A percentile compares a stretch with the other conserved stretches of the same genome.
Evolutionary conservation across 1,284 basidiomycete species (phyloP).

Genomic region (Thecaphora frezii): DNA sequence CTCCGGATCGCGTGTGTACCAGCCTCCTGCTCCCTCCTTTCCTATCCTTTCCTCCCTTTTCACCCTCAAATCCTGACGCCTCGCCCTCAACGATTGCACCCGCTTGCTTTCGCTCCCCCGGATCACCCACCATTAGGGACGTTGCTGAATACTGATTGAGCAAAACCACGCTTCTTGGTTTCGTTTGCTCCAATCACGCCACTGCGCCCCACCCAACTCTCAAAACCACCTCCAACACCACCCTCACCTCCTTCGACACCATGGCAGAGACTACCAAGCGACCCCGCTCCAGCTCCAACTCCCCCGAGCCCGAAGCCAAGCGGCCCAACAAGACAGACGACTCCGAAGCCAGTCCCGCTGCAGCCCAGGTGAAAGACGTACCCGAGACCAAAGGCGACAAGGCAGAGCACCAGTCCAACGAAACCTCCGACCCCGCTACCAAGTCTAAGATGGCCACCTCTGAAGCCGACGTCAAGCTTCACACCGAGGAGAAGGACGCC

Average conservation of each 20-base stretch:
- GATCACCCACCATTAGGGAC: constrained; percentile 11
- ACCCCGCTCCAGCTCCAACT: constrained; percentile 36
- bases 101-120: constrained; percentile 4
- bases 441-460: constrained; percentile 23
- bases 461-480: constrained; percentile 19
- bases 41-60: constrained; percentile 2
- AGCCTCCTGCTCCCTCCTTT: too few relatives aligned
- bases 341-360: background rate
- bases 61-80: constrained; percentile 1
- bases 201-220: too few relatives aligned
- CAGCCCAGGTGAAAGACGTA: constrained; percentile 6
- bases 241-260: constrained; percentile 8
- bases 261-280: constrained; percentile 50
- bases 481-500: constrained; percentile 33
- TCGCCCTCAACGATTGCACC: constrained; percentile 7
- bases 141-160: constrained; percentile 27
- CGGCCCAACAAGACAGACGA: constrained; percentile 32
- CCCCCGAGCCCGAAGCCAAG: constrained; percentile 39
- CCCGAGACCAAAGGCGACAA: constrained; percentile 4
- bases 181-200: constrained; percentile 1
- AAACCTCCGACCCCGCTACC: constrained; percentile 5
- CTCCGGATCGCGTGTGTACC: background rate
- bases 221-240: too few relatives aligned
- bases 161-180: constrained; percentile 15
- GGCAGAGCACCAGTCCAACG: background rate